phyloP scores from a whole-genome alignment of 495 filamentous ascomycete genomes.

The Acidomyces sp. region DNA sequence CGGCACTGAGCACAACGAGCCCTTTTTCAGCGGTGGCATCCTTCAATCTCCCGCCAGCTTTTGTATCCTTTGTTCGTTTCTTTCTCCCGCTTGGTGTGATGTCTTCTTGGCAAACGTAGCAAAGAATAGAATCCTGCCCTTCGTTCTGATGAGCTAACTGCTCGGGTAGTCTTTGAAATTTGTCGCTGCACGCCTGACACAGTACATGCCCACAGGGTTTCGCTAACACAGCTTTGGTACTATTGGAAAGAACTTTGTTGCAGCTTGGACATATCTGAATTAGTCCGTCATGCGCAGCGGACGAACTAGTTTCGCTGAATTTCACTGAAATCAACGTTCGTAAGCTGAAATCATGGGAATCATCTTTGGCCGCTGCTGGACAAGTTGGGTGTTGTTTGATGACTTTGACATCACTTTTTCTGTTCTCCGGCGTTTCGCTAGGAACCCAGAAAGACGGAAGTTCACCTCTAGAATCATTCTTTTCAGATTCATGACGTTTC shows the following conservation, averaged over 20 bases:
- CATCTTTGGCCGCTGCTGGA: constrained; percentile 57
- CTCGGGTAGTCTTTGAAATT: constrained; percentile 69
- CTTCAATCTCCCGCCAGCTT: constrained; percentile 31
- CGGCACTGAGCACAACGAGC: constrained; percentile 68
- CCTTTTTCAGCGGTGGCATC: constrained; percentile 56
- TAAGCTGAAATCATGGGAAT: constrained; percentile 65
- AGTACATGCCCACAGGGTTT: constrained; percentile 92
- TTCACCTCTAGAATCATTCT: constrained; percentile 42
- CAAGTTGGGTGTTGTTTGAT: constrained; percentile 55
- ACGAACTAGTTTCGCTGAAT: constrained; percentile 53
- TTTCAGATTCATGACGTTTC: constrained; percentile 37
- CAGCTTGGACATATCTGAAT: constrained; percentile 74
- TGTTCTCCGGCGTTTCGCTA: constrained; percentile 54
- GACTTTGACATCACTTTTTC: constrained; percentile 37
- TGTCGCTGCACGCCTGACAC: constrained; percentile 74
- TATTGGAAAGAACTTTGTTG: constrained; percentile 70
- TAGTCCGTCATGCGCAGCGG: constrained; percentile 3
- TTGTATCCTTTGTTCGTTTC: constrained; percentile 34
- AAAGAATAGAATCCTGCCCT: constrained; percentile 36
- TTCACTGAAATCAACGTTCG: constrained; percentile 67
- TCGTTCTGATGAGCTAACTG: constrained; percentile 41
- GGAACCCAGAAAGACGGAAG: constrained; percentile 93
- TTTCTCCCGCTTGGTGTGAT: constrained; percentile 37
- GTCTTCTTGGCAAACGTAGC: constrained; percentile 82
- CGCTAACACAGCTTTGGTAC: constrained; percentile 69